A percentile compares a stretch with the other conserved stretches of the same genome.
phyloP scores from a whole-genome alignment of 2,329 filamentous ascomycete species.

The Penicillium paneum region DNA sequence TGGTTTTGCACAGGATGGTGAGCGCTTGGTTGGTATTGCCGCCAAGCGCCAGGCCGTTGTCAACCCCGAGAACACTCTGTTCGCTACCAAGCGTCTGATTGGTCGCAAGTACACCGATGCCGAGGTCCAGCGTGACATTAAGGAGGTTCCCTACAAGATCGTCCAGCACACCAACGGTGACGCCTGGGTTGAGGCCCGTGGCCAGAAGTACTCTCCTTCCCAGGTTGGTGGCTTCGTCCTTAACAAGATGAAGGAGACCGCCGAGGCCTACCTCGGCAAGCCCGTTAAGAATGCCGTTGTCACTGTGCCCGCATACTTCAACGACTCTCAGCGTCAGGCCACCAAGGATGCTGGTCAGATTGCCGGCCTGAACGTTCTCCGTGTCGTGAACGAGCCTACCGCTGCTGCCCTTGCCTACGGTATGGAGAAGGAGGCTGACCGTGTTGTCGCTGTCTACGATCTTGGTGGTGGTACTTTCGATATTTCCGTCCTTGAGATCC shows the following conservation, averaged over 20 bases:
- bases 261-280: constrained; percentile 87
- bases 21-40: constrained; percentile 93
- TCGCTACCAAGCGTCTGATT: constrained; percentile 98
- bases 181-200: constrained; percentile 90
- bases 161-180: constrained; percentile 95
- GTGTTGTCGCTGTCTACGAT: constrained; percentile 93
- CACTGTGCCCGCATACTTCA: constrained; percentile 97
- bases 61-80: constrained; percentile 97
- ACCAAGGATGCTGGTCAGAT: constrained; percentile 99
- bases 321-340: constrained; percentile 94
- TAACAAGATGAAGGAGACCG: constrained; percentile 99
- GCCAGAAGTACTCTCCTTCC: constrained; percentile 95
- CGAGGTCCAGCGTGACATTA: constrained; percentile 94
- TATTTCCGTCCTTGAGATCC: constrained; percentile 96
- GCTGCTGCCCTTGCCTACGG: constrained; percentile 94
- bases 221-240: constrained; percentile 96
- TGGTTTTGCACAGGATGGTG: constrained; percentile 90
- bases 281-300: constrained; percentile 93
- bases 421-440: constrained; percentile 89
- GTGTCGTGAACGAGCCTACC: constrained; percentile 97
- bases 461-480: constrained; percentile 98
- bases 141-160: constrained; percentile 98
- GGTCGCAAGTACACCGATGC: constrained; percentile 92
- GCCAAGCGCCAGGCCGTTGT: constrained; percentile 98
- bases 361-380: constrained; percentile 89